Conservation (phyloP, 768 basidiomycete species). For the Hysterangium stoloniferum region DNA sequence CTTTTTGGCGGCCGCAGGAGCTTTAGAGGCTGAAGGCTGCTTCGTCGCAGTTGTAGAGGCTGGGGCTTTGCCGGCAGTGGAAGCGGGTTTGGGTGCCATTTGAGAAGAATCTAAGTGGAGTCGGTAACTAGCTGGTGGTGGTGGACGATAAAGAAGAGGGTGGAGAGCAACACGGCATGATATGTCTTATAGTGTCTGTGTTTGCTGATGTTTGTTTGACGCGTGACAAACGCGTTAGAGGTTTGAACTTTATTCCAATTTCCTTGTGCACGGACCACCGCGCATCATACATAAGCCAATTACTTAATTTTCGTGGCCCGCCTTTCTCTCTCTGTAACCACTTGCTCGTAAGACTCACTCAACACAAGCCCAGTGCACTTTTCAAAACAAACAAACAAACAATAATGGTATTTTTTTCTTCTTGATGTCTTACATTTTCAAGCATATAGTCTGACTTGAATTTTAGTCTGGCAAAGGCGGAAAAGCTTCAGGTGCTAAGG, state of each 20-base stretch:
- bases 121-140: not conserved
- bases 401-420: not conserved
- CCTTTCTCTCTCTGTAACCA: not conserved
- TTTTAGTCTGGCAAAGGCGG: conserved; percentile 45
- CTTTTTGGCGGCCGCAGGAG: conserved; percentile 66
- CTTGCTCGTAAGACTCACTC: not conserved
- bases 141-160: not conserved
- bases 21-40: conserved; percentile 48
- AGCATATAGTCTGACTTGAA: not conserved
- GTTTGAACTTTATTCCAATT: conserved; percentile 9
- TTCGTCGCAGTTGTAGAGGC: conserved; percentile 37
- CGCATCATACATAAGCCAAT: conserved; percentile 1
- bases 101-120: conserved; percentile 27
- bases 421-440: not conserved
- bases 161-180: not conserved
- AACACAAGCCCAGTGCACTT: not conserved
- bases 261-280: conserved; percentile 8
- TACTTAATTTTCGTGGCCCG: not conserved
- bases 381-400: not conserved
- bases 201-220: conserved; percentile 11
- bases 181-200: conserved; percentile 3
- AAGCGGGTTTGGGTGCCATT: conserved; percentile 33
- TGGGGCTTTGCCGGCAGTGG: conserved; percentile 46
- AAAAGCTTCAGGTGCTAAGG: conserved; percentile 44
- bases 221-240: not conserved